Evolutionary conservation across 1,284 basidiomycete species (phyloP).

Genomic region (Sutorius eximius): DNA sequence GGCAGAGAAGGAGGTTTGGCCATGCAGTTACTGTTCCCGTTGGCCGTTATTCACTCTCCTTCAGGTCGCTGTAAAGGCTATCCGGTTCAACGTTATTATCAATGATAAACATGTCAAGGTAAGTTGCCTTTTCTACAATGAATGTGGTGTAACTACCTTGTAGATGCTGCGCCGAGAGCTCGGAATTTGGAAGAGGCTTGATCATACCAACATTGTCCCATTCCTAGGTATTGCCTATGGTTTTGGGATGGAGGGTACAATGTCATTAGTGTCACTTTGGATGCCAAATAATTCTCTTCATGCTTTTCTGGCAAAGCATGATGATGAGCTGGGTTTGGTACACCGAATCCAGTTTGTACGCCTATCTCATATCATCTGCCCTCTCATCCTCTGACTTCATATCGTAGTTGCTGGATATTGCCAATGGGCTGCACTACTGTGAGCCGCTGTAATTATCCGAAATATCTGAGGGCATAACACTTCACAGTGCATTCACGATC

Average conservation of each 20-base stretch:
- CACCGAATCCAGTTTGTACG: constrained; percentile 9
- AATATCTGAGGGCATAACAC: background rate
- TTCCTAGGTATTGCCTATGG: constrained; percentile 13
- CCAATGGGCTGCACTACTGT: constrained; percentile 14
- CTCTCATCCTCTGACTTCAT: too few relatives aligned
- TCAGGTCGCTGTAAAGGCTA: constrained; percentile 19
- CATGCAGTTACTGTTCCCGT: too few relatives aligned
- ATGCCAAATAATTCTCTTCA: constrained; percentile 17
- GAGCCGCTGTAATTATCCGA: background rate
- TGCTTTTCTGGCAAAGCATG: background rate
- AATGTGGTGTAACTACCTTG: background rate
- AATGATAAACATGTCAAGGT: too few relatives aligned
- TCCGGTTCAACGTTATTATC: constrained; percentile 10
- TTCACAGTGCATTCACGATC: constrained; percentile 10
- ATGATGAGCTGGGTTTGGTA: background rate
- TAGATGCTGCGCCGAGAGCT: constrained; percentile 19
- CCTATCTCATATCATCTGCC: background rate
- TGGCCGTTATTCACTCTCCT: too few relatives aligned
- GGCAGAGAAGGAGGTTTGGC: background rate
- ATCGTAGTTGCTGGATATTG: constrained; percentile 10
- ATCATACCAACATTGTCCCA: constrained; percentile 15
- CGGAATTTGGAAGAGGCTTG: constrained; percentile 10
- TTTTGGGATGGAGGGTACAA: constrained; percentile 10
- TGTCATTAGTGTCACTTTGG: constrained; percentile 19
- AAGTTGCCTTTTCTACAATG: too few relatives aligned